Evolutionary conservation across 768 basidiomycete genomes (phyloP).

Genomic region (Nevesoporus exiguus): DNA sequence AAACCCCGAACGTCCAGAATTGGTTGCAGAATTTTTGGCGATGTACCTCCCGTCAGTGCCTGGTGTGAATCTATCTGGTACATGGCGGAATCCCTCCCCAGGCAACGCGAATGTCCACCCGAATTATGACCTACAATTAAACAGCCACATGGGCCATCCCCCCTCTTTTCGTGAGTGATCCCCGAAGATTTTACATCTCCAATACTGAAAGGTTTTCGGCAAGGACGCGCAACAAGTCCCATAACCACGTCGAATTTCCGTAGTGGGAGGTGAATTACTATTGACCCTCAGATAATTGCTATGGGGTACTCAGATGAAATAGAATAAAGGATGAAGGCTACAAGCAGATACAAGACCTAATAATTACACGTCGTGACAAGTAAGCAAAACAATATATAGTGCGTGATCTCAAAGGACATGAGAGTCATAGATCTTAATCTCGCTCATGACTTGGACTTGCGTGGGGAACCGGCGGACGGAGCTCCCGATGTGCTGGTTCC

Average conservation of each 20-base stretch:
- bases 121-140: no score
- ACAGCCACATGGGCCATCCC: no score
- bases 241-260: no score
- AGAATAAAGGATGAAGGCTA: conserved; percentile 13
- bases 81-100: no score
- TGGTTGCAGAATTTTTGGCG: not conserved
- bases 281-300: not conserved
- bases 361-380: conserved; percentile 12
- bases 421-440: not conserved
- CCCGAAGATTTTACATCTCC: no score
- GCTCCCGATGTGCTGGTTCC: conserved; percentile 14
- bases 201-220: no score
- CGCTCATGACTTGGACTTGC: conserved; percentile 23
- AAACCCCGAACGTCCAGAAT: not conserved
- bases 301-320: not conserved
- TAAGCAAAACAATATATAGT: not conserved
- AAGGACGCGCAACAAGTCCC: no score
- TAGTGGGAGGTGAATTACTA: not conserved
- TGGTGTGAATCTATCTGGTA: not conserved
- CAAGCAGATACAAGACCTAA: conserved; percentile 20
- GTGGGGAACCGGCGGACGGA: conserved; percentile 30
- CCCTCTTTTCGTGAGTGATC: no score
- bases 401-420: not conserved
- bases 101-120: no score
- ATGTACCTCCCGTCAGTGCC: not conserved